phyloP scores from a whole-genome alignment of 2,329 filamentous ascomycete species.

The Pyricularia sp. region DNA sequence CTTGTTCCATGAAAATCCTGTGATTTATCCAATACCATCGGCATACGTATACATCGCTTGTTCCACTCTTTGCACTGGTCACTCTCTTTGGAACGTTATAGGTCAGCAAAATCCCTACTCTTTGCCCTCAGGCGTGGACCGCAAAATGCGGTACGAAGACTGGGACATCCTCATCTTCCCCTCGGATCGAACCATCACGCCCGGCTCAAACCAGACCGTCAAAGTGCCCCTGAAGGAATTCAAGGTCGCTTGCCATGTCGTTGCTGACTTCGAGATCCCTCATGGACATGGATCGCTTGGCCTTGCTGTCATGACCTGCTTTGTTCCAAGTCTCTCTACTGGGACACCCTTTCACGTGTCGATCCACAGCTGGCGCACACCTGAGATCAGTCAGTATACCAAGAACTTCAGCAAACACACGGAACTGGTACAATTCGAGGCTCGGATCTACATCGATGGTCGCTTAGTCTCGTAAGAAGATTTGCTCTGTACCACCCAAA shows the following conservation, averaged over 20 bases:
- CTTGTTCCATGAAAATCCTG: neutral
- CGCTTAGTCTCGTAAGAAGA: constrained; percentile 43
- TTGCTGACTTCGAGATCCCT: constrained; percentile 45
- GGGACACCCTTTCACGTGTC: constrained; percentile 61
- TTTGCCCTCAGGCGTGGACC: neutral
- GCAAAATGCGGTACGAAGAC: constrained; percentile 70
- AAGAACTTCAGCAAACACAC: constrained; percentile 46
- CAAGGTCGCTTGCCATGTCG: constrained; percentile 65
- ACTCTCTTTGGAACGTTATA: neutral
- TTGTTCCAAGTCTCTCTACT: constrained; percentile 53
- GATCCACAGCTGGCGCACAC: constrained; percentile 63
- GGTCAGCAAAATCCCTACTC: neutral
- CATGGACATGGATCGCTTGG: constrained; percentile 36
- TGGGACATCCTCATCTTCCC: constrained; percentile 84
- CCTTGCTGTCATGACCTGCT: constrained; percentile 61
- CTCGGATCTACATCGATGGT: constrained; percentile 62
- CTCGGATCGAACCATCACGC: constrained; percentile 13
- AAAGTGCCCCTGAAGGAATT: constrained; percentile 74
- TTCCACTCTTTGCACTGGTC: neutral
- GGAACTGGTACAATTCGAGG: constrained; percentile 52
- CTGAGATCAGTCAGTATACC: constrained; percentile 48
- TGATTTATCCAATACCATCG: neutral
- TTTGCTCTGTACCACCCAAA: neutral
- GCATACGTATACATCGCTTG: neutral
- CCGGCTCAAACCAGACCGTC: constrained; percentile 29